Base-by-base conservation (phyloP, 2,329 filamentous ascomycete genomes). In the Tolypocladium cylindrosporum region DNA sequence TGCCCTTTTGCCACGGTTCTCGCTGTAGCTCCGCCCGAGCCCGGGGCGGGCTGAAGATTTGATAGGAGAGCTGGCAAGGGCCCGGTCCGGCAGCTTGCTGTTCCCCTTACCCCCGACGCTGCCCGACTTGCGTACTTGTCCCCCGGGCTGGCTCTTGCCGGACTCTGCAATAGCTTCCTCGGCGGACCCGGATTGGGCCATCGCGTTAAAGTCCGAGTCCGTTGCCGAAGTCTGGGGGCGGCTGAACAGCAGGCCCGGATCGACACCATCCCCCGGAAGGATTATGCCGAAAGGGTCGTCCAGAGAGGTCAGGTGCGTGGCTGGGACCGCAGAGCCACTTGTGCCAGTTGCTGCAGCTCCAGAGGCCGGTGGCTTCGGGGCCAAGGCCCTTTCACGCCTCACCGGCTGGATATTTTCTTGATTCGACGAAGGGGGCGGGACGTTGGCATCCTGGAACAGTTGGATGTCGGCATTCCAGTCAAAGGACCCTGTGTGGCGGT, bases 201-300 rank as follows among this genome's bases (percentile, higher is more conserved):
- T 63, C 13, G 63, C 59, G 43, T 68, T 64, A 50, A 71, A 75
- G 53, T 67, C 67, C 31, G 73, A 60, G 45, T 79, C 74, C 71
- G 81, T 75, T 56, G 69, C 66, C 4, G 79, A 77, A 24, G 79
- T 79, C 14, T 75, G 75, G 31, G 80, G 77, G 13, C 77, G 75
- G 61, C 78, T 80, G 65, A 83, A 82, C 9, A 87, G 70, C 19
- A 87, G 71, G 9, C 81, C 83, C 1, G 84, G 84, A 62, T 87
- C 76, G 7, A 87, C 82, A n/a, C 75, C 79, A 9, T 75, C 74
- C 36, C 69, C 72, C 7, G 77, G 72, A 53, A 71, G 75, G 42
- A 76, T 71, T 36, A 79, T 73, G 31, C 75, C 72, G 62, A 85
- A 85, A 0, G 79, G 74, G 59, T 83, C 76, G 10, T 82, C 79